Evolutionary conservation across 257 asterid genomes (phyloP), one percentile per base, ranked within the genome.

Genomic region (Ocimum tenuiflorum): DNA sequence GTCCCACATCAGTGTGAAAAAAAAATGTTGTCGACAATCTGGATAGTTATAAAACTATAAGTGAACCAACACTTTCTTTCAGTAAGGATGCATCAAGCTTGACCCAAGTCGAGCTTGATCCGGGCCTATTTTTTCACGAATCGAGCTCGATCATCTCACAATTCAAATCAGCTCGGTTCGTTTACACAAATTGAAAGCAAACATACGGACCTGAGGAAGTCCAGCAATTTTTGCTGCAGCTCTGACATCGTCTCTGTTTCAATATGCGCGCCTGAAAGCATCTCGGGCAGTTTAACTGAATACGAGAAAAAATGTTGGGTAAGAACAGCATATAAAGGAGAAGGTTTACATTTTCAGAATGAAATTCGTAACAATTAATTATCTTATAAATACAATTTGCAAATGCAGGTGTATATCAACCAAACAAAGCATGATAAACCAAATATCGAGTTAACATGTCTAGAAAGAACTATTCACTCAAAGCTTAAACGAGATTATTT

Each of bases 261-360:
- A 61, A 86, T 83, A 41, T 56, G 74, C 45, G 80, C 70, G 17
- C 50, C 33, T 22, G 78, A 72, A 46, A 84, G 82, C 78, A 85
- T 64, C 73, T 89, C 87, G 0, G 95, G 96, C 72, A 86, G 72
- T 78, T 89, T 89, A 62, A 89, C 95, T 89, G 85, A 42, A 67
- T 23, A 71, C 61, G 70, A 62, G 67, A 60, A 51, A 63, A 49
- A 6, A 22, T n/a, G 41, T 17, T 65, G 14, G 27, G 47, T 36
- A 60, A 20, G 8, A 77, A 51, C 14, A 20, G 15, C 35, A 48
- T 29, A 24, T 11, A 61, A 46, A 59, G 75, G 35, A 39, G 10
- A 63, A 43, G 50, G 13, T 9, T 54, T 8, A 54, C 8, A 63
- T 7, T 47, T n/a, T 36, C 48, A 56, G 24, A 62, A 18, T 42